phyloP scores from a whole-genome alignment of 2,329 filamentous ascomycete species.

The Penicillium hordei region DNA sequence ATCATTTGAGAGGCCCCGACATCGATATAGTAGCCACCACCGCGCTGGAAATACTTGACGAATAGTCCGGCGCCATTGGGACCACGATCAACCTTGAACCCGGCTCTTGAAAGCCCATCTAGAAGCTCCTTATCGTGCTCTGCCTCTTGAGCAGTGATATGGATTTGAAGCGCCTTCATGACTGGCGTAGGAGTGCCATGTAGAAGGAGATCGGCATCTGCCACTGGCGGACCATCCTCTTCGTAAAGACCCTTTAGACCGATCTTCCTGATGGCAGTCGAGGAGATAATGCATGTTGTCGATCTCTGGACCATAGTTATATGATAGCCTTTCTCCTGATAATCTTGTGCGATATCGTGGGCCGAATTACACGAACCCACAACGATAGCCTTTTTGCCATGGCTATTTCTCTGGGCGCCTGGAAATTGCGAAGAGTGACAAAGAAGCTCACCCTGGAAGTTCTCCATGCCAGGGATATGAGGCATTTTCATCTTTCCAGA shows the following conservation, averaged over 20 bases:
- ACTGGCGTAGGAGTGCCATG: background rate
- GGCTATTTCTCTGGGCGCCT: background rate
- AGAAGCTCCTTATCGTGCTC: background rate
- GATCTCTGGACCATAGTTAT: background rate
- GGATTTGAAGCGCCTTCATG: background rate
- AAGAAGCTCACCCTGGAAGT: background rate
- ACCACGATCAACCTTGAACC: background rate
- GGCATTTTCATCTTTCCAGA: background rate
- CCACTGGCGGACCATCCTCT: background rate
- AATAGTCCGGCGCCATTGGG: background rate
- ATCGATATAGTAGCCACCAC: background rate
- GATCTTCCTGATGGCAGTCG: background rate
- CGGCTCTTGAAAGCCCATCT: background rate
- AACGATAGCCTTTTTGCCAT: conserved; percentile 63
- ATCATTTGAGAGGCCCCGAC: conserved; percentile 50
- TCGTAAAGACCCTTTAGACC: background rate
- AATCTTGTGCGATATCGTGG: conserved; percentile 69
- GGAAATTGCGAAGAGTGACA: background rate
- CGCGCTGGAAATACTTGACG: background rate
- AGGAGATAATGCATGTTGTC: background rate
- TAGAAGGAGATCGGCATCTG: background rate
- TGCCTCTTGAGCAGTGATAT: background rate
- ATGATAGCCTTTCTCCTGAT: conserved; percentile 63
- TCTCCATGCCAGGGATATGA: background rate
- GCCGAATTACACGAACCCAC: conserved; percentile 68